phyloP scores from a whole-genome alignment of 2,329 filamentous ascomycete species.

The Penicillium polonicum region DNA sequence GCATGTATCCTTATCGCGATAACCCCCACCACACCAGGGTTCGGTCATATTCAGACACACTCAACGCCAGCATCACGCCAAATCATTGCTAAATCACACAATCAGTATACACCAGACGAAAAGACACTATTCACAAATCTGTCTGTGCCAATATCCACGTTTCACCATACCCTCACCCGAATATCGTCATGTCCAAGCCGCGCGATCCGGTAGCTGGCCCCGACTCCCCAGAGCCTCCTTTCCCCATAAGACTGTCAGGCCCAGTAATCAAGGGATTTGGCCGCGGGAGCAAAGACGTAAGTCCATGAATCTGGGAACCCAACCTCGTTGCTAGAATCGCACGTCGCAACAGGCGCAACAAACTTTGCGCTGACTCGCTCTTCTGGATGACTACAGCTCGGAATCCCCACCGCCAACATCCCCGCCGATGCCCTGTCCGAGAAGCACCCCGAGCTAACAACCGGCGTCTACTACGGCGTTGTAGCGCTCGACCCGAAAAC shows the following conservation, averaged over 20 bases:
- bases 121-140: background rate
- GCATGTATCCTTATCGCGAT: constrained; percentile 13
- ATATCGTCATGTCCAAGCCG: constrained; percentile 32
- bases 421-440: constrained; percentile 66
- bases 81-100: constrained; percentile 3
- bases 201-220: constrained; percentile 73
- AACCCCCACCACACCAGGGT: constrained; percentile 10
- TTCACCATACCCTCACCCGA: background rate
- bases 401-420: constrained; percentile 93
- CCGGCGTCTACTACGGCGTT: constrained; percentile 93
- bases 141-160: background rate
- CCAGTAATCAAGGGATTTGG: constrained; percentile 91
- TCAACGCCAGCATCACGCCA: background rate
- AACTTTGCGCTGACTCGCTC: constrained; percentile 2
- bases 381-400: constrained; percentile 60
- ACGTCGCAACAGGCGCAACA: background rate
- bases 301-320: constrained; percentile 7
- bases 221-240: constrained; percentile 70
- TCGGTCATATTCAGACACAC: background rate
- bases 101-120: background rate
- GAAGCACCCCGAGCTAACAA: constrained; percentile 56
- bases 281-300: constrained; percentile 84
- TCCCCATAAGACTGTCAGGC: constrained; percentile 78
- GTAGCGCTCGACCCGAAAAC: constrained; percentile 63
- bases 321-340: background rate